Percentiles rank a stretch among this genome's conserved stretches.
These are phyloP conservation scores for Aspergillus carbonarius DNA, from an alignment of 2,329 filamentous ascomycete genomes.

Conservation along the genomic window DNA sequence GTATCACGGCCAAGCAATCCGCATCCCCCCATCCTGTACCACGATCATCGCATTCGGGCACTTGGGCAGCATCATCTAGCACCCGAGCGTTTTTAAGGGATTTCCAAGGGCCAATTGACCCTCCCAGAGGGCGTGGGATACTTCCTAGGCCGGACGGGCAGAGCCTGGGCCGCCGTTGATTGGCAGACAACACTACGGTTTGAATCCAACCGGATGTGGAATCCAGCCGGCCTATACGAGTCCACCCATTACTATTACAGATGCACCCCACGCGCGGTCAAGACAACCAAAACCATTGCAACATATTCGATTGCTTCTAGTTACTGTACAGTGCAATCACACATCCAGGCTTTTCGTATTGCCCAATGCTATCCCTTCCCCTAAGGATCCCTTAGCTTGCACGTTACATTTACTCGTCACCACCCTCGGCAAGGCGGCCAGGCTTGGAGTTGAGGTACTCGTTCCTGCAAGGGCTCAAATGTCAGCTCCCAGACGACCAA, in stretches of 20 bases:
- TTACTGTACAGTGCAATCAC: constrained; percentile 43
- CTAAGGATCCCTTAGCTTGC: neutral
- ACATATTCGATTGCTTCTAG: constrained; percentile 37
- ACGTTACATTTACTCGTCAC: constrained; percentile 32
- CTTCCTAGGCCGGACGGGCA: neutral
- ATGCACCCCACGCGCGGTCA: constrained; percentile 1
- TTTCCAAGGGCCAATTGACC: neutral
- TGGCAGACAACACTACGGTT: constrained; percentile 1
- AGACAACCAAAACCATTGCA: constrained; percentile 17
- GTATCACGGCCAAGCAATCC: neutral
- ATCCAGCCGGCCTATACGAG: constrained; percentile 3
- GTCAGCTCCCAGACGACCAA: neutral
- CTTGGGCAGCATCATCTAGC: constrained; percentile 1
- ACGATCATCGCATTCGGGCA: neutral
- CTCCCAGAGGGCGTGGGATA: neutral
- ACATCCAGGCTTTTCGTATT: constrained; percentile 19
- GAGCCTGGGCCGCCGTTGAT: neutral
- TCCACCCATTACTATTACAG: constrained; percentile 1
- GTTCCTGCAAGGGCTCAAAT: constrained; percentile 36
- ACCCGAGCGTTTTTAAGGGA: neutral
- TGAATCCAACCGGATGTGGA: neutral
- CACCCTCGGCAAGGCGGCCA: constrained; percentile 40
- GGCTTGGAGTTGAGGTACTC: constrained; percentile 53
- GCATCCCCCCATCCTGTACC: neutral
- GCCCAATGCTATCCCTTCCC: neutral